phyloP scores from a whole-genome alignment of 2,329 filamentous ascomycete genomes.

The Esteya vermicola region DNA sequence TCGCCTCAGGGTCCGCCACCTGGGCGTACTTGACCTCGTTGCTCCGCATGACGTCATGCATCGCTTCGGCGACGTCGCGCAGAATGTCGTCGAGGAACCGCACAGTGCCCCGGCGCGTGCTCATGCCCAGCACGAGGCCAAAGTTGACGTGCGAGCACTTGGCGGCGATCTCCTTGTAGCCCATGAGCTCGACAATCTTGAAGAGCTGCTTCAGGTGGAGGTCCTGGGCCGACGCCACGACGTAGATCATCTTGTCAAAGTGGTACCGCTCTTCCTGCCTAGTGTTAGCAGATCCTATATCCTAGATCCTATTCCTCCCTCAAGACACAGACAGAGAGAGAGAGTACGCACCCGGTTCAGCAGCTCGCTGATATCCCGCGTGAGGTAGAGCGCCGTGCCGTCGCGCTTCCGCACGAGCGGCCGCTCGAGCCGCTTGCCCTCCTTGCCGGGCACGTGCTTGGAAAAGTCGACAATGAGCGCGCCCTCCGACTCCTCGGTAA shows the following conservation, averaged over 20 bases:
- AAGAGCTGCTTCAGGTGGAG: slow-evolving; percentile 61
- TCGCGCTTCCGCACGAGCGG: slow-evolving; percentile 60
- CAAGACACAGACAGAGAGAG: background rate
- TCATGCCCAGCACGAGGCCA: slow-evolving; percentile 57
- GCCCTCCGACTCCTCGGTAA: slow-evolving; percentile 58
- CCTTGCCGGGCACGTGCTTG: slow-evolving; percentile 50
- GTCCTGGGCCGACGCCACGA: slow-evolving; percentile 59
- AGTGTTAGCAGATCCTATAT: background rate
- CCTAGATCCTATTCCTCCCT: no score
- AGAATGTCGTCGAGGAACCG: slow-evolving; percentile 63
- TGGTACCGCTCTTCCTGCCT: slow-evolving; percentile 36
- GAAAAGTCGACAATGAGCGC: slow-evolving; percentile 60
- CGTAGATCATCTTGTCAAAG: slow-evolving; percentile 72
- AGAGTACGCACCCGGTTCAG: slow-evolving; percentile 34
- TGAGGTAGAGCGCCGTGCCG: slow-evolving; percentile 64
- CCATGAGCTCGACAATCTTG: slow-evolving; percentile 63
- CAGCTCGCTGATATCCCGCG: slow-evolving; percentile 63
- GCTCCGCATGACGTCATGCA: slow-evolving; percentile 94
- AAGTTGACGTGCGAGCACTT: slow-evolving; percentile 67
- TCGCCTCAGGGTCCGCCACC: slow-evolving; percentile 66
- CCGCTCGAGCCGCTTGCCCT: slow-evolving; percentile 55
- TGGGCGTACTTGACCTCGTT: slow-evolving; percentile 85
- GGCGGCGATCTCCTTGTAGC: slow-evolving; percentile 49
- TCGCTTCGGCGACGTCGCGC: slow-evolving; percentile 73
- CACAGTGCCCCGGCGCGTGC: slow-evolving; percentile 57